Evolutionary conservation across 345 rosid species (phyloP), one percentile per base, ranked within the genome.

Genomic region (Brassica rapa): DNA sequence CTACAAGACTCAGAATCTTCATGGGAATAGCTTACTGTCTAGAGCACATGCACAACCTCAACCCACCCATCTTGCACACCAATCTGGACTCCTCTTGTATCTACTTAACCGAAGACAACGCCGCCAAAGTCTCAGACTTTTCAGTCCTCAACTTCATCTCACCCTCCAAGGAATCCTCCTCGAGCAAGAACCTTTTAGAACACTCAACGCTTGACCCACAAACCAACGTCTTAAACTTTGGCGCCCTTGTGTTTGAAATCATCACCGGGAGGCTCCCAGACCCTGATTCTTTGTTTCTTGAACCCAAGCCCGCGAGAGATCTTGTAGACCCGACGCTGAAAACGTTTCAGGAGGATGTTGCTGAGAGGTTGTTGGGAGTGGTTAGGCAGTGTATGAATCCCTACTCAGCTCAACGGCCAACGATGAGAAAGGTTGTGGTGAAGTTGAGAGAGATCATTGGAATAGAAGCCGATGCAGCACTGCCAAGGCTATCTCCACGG

Each of bases 21-120:
- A 89, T 90, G 98, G 98, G 99, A 60, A 82, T 88, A 79, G 94
- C 96, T 19, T 93, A 93, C 83, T 95, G 98, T 83, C 89, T 95
- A 19, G 96, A 95, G 65, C 88, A 95, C 79, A 86, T 93, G 94
- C 99, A 93, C 86, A 91, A 87, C 79, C 84, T 88, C 63, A 78
- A 71, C 78, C 99, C 98, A 68, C 91, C 94, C 11, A 70, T 93
- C 37, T 74, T 85, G 46, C 92, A 84, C 71, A 68, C 83, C 74
- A 86, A 79, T 75, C 85, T 95, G 69, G 89, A 80, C 72, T 88
- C 98, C 7, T 87, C 90, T 46, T 84, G 89, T n/a, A 70, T 95
- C 41, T 89, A 87, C 83, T 89, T 93, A 55, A 83, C 92, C 0
- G 98, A 93, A 84, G 99, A 95, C 67, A 89, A 93, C n/a, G 99